phyloP scores from a whole-genome alignment of 495 filamentous ascomycete genomes.

The Poronia punctata region DNA sequence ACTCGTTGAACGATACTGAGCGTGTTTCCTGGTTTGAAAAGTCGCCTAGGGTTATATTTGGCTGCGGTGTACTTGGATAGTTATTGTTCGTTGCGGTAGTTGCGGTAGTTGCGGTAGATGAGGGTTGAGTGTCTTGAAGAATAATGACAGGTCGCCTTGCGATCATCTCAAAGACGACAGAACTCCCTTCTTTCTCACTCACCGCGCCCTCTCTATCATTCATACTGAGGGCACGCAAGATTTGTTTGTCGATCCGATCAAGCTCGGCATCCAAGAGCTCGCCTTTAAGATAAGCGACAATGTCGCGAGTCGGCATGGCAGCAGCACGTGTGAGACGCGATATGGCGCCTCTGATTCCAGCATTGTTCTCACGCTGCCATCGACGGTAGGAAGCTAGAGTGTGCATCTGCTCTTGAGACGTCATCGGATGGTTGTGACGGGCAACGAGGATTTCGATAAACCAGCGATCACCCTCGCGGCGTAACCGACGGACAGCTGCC shows the following conservation, averaged over 20 bases:
- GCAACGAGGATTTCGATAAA: conserved; percentile 21
- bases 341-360: conserved; percentile 20
- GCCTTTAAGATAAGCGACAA: conserved; percentile 20
- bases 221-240: conserved; percentile 21
- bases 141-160: conserved; percentile 20
- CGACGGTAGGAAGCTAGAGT: conserved; percentile 23
- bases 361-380: conserved; percentile 26
- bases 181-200: conserved; percentile 5
- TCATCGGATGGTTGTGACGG: conserved; percentile 22
- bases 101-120: neutral
- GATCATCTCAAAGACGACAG: conserved; percentile 17
- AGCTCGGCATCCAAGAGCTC: conserved; percentile 16
- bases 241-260: conserved; percentile 20
- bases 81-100: neutral
- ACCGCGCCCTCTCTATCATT: conserved; percentile 14
- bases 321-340: conserved; percentile 16
- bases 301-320: conserved; percentile 20
- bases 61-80: conserved; percentile 5
- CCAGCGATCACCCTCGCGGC: conserved; percentile 23
- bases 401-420: conserved; percentile 21
- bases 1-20: no score
- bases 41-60: no score
- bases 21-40: no score
- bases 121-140: conserved; percentile 10
- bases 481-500: conserved; percentile 18